Conservation (phyloP, 495 filamentous ascomycete genomes). For the Trichocladium antarcticum region DNA sequence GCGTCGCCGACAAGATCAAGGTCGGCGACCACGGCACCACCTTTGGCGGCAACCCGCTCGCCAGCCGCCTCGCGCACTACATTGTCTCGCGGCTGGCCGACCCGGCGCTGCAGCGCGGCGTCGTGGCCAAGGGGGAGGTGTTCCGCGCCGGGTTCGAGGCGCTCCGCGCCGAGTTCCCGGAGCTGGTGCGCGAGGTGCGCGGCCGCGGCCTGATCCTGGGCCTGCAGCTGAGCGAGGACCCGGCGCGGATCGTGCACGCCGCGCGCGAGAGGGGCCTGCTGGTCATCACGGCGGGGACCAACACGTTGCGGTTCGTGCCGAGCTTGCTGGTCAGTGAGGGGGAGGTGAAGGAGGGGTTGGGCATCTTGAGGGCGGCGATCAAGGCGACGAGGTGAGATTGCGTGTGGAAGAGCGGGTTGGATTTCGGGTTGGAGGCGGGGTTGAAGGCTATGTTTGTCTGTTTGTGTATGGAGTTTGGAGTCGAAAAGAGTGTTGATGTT, state of each 20-base stretch:
- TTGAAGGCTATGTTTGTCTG: not conserved
- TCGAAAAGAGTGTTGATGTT: not conserved
- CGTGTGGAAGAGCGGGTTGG: not conserved
- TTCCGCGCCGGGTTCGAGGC: constrained; percentile 54
- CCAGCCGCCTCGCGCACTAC: constrained; percentile 69
- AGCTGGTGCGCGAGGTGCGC: constrained; percentile 62
- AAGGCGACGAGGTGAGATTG: constrained; percentile 18
- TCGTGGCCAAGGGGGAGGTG: constrained; percentile 51
- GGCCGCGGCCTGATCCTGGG: constrained; percentile 79
- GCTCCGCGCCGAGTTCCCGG: constrained; percentile 57
- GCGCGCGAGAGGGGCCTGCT: constrained; percentile 80
- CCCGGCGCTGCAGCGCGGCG: constrained; percentile 49
- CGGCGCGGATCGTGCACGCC: constrained; percentile 61
- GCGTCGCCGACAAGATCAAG: constrained; percentile 71
- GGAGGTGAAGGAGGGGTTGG: constrained; percentile 64
- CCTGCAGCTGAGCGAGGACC: constrained; percentile 63
- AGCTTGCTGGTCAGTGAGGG: constrained; percentile 63
- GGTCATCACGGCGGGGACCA: constrained; percentile 82
- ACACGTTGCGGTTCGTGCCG: constrained; percentile 80
- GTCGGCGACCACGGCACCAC: constrained; percentile 94
- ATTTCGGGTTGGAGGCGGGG: not conserved
- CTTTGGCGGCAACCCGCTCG: constrained; percentile 91
- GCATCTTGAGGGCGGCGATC: constrained; percentile 69
- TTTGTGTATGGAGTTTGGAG: constrained; percentile 8
- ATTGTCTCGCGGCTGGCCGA: constrained; percentile 65